Base-by-base conservation (phyloP, 1,284 basidiomycete genomes). In the Fomitopsis betulina region DNA sequence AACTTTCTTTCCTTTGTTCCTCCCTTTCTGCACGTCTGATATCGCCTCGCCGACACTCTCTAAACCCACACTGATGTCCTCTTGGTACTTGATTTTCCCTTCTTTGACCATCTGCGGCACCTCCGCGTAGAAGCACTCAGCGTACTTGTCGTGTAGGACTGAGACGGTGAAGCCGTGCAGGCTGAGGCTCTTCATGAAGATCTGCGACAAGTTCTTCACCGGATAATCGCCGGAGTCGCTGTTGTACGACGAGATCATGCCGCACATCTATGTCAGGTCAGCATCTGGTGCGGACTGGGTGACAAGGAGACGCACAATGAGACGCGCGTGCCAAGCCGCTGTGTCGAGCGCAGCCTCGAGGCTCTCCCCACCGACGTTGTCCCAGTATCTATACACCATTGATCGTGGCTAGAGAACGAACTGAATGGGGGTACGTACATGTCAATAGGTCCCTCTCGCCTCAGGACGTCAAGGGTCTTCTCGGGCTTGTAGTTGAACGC, bases 401-500 rank as follows among this genome's bases (percentile, higher is more conserved):
- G 27, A 30, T 30, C 27, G 8, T 30, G 8, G 27, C 8, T n/a
- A n/a, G 27, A 3, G 8, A 30, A 30, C 2, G 27, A 8, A 5
- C 8, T 30, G 8, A 30, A 30, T 30, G 27, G 8, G 5, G 27
- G 43, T 1, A 58, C 67, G 13, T 72, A 82, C 79, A 80, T 73
- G 64, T 79, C 77, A 60, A 86, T 79, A 9, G 81, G 76, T 0
- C 87, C 85, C 56, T 86, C 77, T 64, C 80, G 78, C 62, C 75
- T 73, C 60, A 91, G 78, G 3, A 85, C 78, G 27, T 82, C 75
- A 40, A 71, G 72, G 12, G 81, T 81, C 49, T 73, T 72, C 17
- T 71, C 71, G 0, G 74, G 80, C 73, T 91, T 92, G 76, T 93
- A 92, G 72, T 92, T 89, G 75, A 92, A 84, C 0, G 80, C 84